Base-by-base conservation (phyloP, 2,329 filamentous ascomycete species). In the Colletotrichum siamense region DNA sequence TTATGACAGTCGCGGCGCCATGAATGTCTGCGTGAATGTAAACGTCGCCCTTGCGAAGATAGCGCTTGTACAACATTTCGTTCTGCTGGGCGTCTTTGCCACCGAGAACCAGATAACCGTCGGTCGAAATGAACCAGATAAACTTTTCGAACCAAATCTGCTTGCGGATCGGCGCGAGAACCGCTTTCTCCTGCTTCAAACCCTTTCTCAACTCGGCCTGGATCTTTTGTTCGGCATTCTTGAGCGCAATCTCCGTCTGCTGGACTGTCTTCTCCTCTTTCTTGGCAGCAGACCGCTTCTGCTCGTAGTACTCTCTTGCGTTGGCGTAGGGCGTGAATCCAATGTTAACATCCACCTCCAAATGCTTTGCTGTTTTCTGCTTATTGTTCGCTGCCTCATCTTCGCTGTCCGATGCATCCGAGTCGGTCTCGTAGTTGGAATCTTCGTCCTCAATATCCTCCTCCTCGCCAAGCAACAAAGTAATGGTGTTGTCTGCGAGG, bases 81-180 rank as follows among this genome's bases (percentile, higher is more conserved):
- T 94, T 96, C 83, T 99, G 97, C 80, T 95, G 94, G 3, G 93
- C 91, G 86, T 99, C 97, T 77, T 95, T 95, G 18, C 96, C 96
- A 61, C 93, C 96, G 18, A 99, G 90, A 1, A 99, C 95, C 8
- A 99, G 90, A 83, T 99, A 98, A 6, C 96, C 96, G 82, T 99
- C 97, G 0, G 96, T 98, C 1, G 96, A 98, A 79, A 99, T 91
- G 86, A 99, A 99, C 90, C 95, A 99, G 32, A 93, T 88, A 81
- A 98, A 99, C 85, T 99, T 99, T 82, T 99, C 97, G 79, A 98
- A 99, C 97, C 97, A 99, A 81, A 96, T 91, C 79, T 93, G 94
- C 81, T 93, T 94, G 72, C 97, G 92, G 10, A 98, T 94, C 0
- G 94, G 95, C 62, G 96, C 93, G 12, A 99, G 87, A 3, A 98